Evolutionary conservation across 306 rosid genomes (phyloP).

Genomic region (Malus asiatica): DNA sequence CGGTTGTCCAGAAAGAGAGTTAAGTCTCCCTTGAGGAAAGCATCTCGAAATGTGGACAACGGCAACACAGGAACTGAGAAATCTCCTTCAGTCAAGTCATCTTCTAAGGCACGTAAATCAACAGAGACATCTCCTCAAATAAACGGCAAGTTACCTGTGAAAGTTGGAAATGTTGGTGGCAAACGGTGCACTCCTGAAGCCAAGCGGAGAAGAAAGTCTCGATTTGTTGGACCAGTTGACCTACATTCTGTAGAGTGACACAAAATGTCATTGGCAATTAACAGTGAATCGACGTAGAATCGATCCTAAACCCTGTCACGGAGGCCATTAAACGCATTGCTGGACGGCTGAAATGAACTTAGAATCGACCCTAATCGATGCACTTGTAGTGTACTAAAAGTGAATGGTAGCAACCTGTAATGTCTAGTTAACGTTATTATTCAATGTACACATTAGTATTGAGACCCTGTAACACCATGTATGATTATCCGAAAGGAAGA

Average conservation of each 20-base stretch:
- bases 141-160: conserved; percentile 46
- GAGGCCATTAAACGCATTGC: conserved; percentile 13
- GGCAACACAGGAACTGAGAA: conserved; percentile 22
- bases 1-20: conserved; percentile 45
- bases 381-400: conserved; percentile 8
- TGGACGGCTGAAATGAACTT: conserved; percentile 22
- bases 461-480: not conserved
- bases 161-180: conserved; percentile 43
- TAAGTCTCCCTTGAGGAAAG: conserved; percentile 45
- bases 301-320: not conserved
- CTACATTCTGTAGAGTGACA: conserved; percentile 42
- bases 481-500: not conserved
- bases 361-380: not conserved
- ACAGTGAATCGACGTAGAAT: not conserved
- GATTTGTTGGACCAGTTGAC: conserved; percentile 44
- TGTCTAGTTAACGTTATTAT: not conserved
- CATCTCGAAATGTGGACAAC: conserved; percentile 20
- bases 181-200: conserved; percentile 57
- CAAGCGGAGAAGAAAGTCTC: conserved; percentile 64
- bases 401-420: not conserved
- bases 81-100: conserved; percentile 22
- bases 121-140: conserved; percentile 21
- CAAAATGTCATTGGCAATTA: not conserved
- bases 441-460: not conserved
- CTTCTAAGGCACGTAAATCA: conserved; percentile 22